phyloP scores from a whole-genome alignment of 75 land plant genomes.

The Pinus tabuliformis region DNA sequence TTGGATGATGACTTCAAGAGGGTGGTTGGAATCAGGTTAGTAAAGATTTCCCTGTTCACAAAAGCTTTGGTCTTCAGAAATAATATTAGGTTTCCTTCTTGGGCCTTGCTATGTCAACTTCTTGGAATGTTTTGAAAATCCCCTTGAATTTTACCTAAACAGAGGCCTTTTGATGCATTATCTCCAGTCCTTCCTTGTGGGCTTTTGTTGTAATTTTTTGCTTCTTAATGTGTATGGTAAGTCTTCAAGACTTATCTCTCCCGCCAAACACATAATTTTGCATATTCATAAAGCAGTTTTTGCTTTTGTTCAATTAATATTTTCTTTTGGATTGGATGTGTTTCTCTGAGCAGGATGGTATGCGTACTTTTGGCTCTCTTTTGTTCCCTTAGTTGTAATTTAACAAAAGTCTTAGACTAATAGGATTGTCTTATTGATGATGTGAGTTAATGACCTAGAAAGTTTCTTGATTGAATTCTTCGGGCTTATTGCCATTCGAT shows the following conservation, averaged over 20 bases:
- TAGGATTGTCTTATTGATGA: neutral
- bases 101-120: neutral
- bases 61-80: neutral
- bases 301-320: neutral
- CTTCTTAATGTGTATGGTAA: constrained; percentile 32
- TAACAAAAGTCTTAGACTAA: neutral
- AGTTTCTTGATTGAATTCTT: neutral
- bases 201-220: constrained; percentile 2
- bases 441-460: neutral
- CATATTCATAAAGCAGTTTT: neutral
- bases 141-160: too few relatives aligned
- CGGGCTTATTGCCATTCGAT: neutral
- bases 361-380: constrained; percentile 53
- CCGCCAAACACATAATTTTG: neutral
- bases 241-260: neutral
- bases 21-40: constrained; percentile 81
- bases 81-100: neutral
- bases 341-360: constrained; percentile 44
- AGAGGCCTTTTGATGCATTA: too few relatives aligned
- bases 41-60: neutral
- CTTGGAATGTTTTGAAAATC: too few relatives aligned
- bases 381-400: constrained; percentile 56
- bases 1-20: constrained; percentile 71
- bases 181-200: too few relatives aligned
- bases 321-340: neutral